phyloP scores from a whole-genome alignment of 441 rosid species.

The Lepidium campestre region DNA sequence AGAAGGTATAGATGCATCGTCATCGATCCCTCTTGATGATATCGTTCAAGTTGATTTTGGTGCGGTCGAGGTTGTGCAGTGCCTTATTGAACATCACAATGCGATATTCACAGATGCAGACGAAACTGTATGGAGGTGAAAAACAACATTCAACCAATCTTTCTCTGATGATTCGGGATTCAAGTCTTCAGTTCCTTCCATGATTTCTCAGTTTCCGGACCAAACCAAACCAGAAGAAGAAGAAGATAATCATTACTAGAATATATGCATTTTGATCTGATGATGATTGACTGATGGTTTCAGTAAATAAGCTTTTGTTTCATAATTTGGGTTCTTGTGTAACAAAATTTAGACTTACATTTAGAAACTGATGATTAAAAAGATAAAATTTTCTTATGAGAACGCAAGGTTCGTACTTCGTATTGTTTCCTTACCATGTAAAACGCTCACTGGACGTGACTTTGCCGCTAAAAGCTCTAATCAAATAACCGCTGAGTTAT shows the following conservation, averaged over 20 bases:
- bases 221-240: neutral
- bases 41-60: slow-evolving; percentile 62
- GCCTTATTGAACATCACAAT: slow-evolving; percentile 83
- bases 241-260: neutral
- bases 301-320: slow-evolving; percentile 21
- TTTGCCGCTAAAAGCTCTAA: neutral
- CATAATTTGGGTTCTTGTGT: neutral
- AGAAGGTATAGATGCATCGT: slow-evolving; percentile 61
- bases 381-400: neutral
- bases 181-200: neutral
- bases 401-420: neutral
- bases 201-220: neutral
- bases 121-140: slow-evolving; percentile 31
- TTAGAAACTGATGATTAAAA: neutral
- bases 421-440: neutral
- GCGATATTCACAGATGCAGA: slow-evolving; percentile 73
- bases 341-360: neutral
- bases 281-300: slow-evolving; percentile 9
- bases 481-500: neutral
- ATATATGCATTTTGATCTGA: slow-evolving; percentile 13
- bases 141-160: neutral
- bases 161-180: slow-evolving; percentile 2
- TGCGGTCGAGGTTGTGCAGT: slow-evolving; percentile 71
- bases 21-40: slow-evolving; percentile 77
- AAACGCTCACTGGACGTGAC: neutral